Base-by-base conservation (phyloP, 805 yeast genomes). In the Metschnikowia lachancei region DNA sequence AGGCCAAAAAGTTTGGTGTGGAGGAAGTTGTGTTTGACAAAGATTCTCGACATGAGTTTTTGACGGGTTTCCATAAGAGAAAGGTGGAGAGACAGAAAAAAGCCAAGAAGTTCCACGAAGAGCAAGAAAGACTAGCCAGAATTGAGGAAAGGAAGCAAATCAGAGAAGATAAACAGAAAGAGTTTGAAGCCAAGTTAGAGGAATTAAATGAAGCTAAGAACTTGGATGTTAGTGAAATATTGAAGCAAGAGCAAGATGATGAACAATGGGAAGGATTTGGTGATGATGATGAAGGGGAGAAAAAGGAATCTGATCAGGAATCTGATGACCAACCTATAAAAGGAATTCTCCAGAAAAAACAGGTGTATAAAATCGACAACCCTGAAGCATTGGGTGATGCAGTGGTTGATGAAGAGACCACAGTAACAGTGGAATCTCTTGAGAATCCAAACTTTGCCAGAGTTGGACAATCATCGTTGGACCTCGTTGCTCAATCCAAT, bases 21-120 rank as follows among this genome's bases (percentile, higher is more conserved):
- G 91, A 80, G 22, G 97, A 89, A 63, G 95, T 94, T 24, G 81
- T 78, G 1, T 94, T 90, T 63, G 94, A 94, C 65, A 80, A 81
- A 52, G 86, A 77, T 16, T 77, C 85, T n/a, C 71, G 97, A 62
- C 68, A 75, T 64, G 96, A 92, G 50, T 92, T 82, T 64, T 70
- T 92, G 55, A 92, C 97, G 2, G 99, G 99, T 34, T 92, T 92
- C 65, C 98, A 94, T 66, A 92, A 92, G 69, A 79, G 99, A 60
- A 92, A 92, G 63, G 63, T 92, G 14, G 87, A 87, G 60, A 78
- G 98, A 64, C 86, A 87, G 67, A 91, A 89, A 69, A 82, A 84
- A 53, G 98, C 97, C 0, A 82, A 80, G 55, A 87, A 79, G 49
- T 82, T 74, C 57, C 79, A 78, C 41, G 82, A 84, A 56, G 96